phyloP scores from a whole-genome alignment of 2,329 filamentous ascomycete species.

The Xylariaceae sp. region DNA sequence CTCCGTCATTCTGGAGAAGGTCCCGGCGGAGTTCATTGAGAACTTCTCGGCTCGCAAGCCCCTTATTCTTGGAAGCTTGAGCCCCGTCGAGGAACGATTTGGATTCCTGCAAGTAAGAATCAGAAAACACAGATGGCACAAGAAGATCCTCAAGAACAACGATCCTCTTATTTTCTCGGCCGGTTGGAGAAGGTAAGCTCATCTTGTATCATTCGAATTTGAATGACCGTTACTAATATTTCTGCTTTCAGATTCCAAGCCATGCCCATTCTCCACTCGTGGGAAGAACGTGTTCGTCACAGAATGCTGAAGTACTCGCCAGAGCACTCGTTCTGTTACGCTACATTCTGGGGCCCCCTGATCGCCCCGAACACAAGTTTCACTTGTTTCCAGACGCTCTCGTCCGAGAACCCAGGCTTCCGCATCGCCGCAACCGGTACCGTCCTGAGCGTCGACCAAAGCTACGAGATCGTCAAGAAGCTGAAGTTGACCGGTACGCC shows the following conservation, averaged over 20 bases:
- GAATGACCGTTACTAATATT: constrained; percentile 2
- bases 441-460: constrained; percentile 89
- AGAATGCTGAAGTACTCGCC: constrained; percentile 99
- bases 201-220: neutral
- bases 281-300: constrained; percentile 65
- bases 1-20: constrained; percentile 80
- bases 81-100: constrained; percentile 89
- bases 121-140: constrained; percentile 97
- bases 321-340: constrained; percentile 99
- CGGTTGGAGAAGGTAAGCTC: constrained; percentile 80
- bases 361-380: constrained; percentile 96
- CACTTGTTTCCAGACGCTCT: constrained; percentile 86
- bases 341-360: constrained; percentile 88
- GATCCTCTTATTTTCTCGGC: constrained; percentile 96
- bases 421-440: constrained; percentile 91
- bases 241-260: constrained; percentile 18
- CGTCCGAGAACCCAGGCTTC: constrained; percentile 80
- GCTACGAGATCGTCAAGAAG: constrained; percentile 98
- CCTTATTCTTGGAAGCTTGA: constrained; percentile 84
- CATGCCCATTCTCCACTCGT: constrained; percentile 21
- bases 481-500: constrained; percentile 90
- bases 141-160: constrained; percentile 97
- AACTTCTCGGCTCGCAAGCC: constrained; percentile 79
- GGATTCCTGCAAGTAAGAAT: constrained; percentile 94
- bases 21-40: constrained; percentile 83